These are phyloP conservation scores for Diaporthe citriasiana DNA, from an alignment of 2,329 filamentous ascomycete species.

Conservation along the genomic window DNA sequence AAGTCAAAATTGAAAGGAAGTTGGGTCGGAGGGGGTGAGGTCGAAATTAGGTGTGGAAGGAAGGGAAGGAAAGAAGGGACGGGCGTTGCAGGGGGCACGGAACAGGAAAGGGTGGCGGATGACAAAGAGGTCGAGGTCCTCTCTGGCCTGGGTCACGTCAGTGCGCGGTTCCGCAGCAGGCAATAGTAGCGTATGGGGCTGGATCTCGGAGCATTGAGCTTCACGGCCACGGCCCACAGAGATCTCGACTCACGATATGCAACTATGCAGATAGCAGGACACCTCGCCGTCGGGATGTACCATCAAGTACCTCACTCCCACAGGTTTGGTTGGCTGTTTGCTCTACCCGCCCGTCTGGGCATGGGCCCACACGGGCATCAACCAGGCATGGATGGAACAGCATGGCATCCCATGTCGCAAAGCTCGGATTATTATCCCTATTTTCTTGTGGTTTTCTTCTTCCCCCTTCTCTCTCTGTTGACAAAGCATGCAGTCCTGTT, in stretches of 20 bases:
- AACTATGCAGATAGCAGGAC: not conserved
- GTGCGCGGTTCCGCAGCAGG: slow-evolving; percentile 15
- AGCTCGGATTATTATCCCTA: slow-evolving; percentile 1
- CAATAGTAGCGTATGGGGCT: slow-evolving; percentile 14
- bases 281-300: not conserved
- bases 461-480: not conserved
- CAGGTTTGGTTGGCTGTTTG: not conserved
- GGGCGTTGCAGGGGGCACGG: slow-evolving; percentile 1
- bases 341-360: slow-evolving; percentile 16
- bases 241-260: slow-evolving; percentile 1
- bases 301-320: not conserved
- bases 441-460: not conserved
- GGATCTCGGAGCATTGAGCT: slow-evolving; percentile 11
- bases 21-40: not conserved
- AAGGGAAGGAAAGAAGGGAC: not conserved
- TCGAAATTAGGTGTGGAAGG: slow-evolving; percentile 32
- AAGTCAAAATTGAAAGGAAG: not conserved
- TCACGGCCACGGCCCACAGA: not conserved
- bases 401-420: slow-evolving; percentile 18
- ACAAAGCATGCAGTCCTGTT: slow-evolving; percentile 16
- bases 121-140: not conserved
- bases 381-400: not conserved
- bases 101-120: not conserved
- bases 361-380: not conserved
- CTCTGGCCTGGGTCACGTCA: slow-evolving; percentile 10